These are phyloP conservation scores for Penicillium frequentans DNA, from an alignment of 2,329 filamentous ascomycete genomes.

Conservation along the genomic window DNA sequence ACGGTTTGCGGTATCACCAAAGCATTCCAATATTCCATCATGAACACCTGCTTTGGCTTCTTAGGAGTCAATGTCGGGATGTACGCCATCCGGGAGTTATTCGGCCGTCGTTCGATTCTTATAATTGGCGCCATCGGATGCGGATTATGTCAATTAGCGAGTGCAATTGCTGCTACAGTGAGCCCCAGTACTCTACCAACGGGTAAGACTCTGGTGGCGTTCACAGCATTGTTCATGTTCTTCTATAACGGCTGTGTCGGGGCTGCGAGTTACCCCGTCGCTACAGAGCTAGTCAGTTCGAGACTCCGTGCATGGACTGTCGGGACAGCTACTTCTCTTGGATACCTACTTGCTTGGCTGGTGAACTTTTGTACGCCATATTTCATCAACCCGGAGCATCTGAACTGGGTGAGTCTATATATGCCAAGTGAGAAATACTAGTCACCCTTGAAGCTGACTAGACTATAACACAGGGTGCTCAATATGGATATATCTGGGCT, in stretches of 20 bases:
- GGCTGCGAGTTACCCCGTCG: conserved; percentile 33
- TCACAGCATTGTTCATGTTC: conserved; percentile 38
- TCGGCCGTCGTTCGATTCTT: conserved; percentile 50
- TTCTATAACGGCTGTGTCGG: conserved; percentile 37
- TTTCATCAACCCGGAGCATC: conserved; percentile 39
- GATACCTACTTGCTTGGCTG: conserved; percentile 38
- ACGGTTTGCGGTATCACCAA: conserved; percentile 45
- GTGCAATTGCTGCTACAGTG: conserved; percentile 40
- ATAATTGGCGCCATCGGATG: conserved; percentile 49
- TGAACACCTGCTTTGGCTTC: conserved; percentile 53
- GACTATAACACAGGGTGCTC: conserved; percentile 14
- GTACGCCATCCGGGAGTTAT: conserved; percentile 48
- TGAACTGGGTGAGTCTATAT: conserved; percentile 30
- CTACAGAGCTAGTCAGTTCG: conserved; percentile 27
- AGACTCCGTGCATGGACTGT: conserved; percentile 37
- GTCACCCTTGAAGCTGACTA: background rate
- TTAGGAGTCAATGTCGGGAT: conserved; percentile 52
- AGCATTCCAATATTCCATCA: conserved; percentile 52
- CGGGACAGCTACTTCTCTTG: conserved; percentile 33
- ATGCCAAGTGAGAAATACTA: background rate
- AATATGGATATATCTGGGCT: conserved; percentile 30
- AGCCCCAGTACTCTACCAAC: conserved; percentile 13
- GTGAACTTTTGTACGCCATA: conserved; percentile 39
- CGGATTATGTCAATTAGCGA: conserved; percentile 47
- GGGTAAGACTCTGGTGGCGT: conserved; percentile 31